A percentile compares a stretch with the other conserved stretches of the same genome.
Evolutionary conservation across 2,329 filamentous ascomycete genomes (phyloP).

Genomic region (Dryadomyces quercivorus): DNA sequence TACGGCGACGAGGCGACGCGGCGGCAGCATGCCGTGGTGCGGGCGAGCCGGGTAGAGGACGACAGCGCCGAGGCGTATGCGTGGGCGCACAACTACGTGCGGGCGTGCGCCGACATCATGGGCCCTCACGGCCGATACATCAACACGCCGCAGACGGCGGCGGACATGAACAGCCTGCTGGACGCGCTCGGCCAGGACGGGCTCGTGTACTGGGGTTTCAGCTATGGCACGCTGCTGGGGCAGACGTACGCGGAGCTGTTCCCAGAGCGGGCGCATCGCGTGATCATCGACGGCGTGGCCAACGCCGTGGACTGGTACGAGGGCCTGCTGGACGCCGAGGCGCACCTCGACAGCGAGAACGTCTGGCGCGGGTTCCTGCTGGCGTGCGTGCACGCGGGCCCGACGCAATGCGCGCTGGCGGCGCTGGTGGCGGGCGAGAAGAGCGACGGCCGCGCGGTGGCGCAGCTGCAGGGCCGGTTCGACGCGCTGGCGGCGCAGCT

Average conservation of each 20-base stretch:
- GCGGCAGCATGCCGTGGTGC: background rate
- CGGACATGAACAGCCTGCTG: slow-evolving; percentile 2
- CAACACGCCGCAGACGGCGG: slow-evolving; percentile 1
- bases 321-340: background rate
- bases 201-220: slow-evolving; percentile 1
- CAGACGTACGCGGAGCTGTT: slow-evolving; percentile 1
- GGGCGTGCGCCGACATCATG: background rate
- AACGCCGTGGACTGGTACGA: slow-evolving; percentile 1
- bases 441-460: no score
- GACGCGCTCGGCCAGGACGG: background rate
- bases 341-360: background rate
- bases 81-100: background rate
- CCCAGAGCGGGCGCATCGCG: background rate
- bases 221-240: background rate
- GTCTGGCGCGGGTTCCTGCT: background rate
- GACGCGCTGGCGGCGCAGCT: background rate
- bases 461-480: background rate
- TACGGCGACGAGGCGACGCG: background rate
- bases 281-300: background rate
- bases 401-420: background rate
- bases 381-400: background rate
- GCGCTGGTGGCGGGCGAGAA: background rate
- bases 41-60: background rate
- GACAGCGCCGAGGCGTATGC: background rate
- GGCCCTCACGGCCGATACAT: background rate